These are phyloP conservation scores for Penstemon davidsonii DNA, from an alignment of 257 asterid genomes.

Conservation along the genomic window DNA sequence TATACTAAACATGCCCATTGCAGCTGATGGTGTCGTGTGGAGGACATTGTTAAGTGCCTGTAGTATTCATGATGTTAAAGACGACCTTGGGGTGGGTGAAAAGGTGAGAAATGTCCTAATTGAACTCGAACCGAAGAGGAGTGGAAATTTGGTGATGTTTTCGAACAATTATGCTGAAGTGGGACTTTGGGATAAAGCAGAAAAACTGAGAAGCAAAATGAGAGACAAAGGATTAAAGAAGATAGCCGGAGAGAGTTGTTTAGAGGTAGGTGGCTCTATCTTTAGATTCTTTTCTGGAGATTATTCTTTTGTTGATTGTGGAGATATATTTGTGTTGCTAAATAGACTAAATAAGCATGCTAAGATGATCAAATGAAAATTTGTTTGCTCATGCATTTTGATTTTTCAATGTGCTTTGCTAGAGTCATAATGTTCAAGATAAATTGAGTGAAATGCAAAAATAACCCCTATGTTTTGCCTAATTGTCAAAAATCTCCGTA, in stretches of 20 bases:
- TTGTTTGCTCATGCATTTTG: constrained; percentile 5
- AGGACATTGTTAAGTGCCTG: constrained; percentile 81
- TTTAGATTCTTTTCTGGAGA: constrained; percentile 53
- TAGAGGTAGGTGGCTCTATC: constrained; percentile 51
- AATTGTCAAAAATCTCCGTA: too few species aligned
- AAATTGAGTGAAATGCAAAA: too few species aligned
- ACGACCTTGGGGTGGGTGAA: constrained; percentile 45
- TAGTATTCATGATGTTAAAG: constrained; percentile 58
- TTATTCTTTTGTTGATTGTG: constrained; percentile 31
- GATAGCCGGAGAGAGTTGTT: constrained; percentile 66
- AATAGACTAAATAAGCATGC: constrained; percentile 47
- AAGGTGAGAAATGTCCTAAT: constrained; percentile 53
- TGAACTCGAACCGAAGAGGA: constrained; percentile 66
- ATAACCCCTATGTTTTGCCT: too few species aligned
- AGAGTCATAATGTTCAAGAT: background rate
- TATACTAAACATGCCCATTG: constrained; percentile 51
- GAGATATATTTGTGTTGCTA: constrained; percentile 39
- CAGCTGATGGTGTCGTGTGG: constrained; percentile 70
- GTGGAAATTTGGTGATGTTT: constrained; percentile 70
- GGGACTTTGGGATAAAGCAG: constrained; percentile 75
- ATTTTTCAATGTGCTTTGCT: background rate
- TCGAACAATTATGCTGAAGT: constrained; percentile 67
- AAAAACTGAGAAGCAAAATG: constrained; percentile 48
- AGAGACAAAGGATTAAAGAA: constrained; percentile 54
- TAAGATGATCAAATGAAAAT: constrained; percentile 34